These are phyloP conservation scores for Exophiala bonariae DNA, from an alignment of 2,329 filamentous ascomycete genomes.

Conservation along the genomic window DNA sequence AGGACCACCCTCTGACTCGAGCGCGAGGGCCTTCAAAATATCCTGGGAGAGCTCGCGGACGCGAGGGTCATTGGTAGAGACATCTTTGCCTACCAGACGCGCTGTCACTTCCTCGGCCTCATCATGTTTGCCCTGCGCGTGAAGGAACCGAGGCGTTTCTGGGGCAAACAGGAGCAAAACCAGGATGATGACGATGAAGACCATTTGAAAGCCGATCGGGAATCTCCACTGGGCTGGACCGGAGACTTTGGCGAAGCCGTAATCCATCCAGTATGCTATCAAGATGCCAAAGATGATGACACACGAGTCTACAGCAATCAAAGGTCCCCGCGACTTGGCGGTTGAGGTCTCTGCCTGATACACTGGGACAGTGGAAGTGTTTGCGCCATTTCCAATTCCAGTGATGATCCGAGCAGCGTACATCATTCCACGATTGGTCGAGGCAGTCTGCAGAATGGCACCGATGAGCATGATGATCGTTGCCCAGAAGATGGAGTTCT, in stretches of 20 bases:
- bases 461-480: conserved; percentile 48
- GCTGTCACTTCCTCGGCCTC: too few relatives aligned
- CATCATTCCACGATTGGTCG: conserved; percentile 41
- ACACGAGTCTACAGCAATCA: conserved; percentile 52
- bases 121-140: too few relatives aligned
- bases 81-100: too few relatives aligned
- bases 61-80: too few relatives aligned
- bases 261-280: conserved; percentile 35
- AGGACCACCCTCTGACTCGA: too few relatives aligned
- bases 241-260: conserved; percentile 53
- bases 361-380: conserved; percentile 30
- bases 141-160: conserved; percentile 52
- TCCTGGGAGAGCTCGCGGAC: too few relatives aligned
- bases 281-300: conserved; percentile 51
- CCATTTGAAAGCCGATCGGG: conserved; percentile 58
- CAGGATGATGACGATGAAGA: conserved; percentile 49
- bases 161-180: conserved; percentile 44
- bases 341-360: conserved; percentile 40
- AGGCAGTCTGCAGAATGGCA: conserved; percentile 41
- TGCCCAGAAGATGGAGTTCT: conserved; percentile 38
- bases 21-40: too few relatives aligned
- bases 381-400: conserved; percentile 42
- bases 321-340: conserved; percentile 47
- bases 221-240: conserved; percentile 53
- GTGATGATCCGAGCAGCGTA: conserved; percentile 49